Evolutionary conservation across 2,329 filamentous ascomycete species (phyloP).

Genomic region (Diaporthe ilicicola): DNA sequence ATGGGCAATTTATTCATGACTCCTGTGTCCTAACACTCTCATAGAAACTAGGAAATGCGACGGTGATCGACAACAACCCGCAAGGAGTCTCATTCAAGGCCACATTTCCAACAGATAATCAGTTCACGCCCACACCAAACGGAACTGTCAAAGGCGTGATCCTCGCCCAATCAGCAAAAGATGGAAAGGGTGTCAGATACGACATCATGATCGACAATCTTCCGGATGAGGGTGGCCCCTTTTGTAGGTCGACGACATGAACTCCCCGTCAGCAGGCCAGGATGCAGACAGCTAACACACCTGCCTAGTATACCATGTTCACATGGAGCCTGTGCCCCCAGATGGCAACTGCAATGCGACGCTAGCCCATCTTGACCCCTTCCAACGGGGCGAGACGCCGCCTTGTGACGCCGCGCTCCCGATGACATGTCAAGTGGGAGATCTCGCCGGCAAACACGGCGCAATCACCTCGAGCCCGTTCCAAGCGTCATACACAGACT

Average conservation of each 20-base stretch:
- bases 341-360: slow-evolving; percentile 77
- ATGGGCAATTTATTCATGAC: neutral
- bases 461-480: slow-evolving; percentile 57
- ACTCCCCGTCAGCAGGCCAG: neutral
- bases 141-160: slow-evolving; percentile 38
- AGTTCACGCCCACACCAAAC: slow-evolving; percentile 22
- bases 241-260: slow-evolving; percentile 39
- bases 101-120: slow-evolving; percentile 13
- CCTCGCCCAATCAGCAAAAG: slow-evolving; percentile 37
- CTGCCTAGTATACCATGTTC: slow-evolving; percentile 74
- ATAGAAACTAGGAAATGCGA: slow-evolving; percentile 30
- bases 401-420: slow-evolving; percentile 66
- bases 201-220: slow-evolving; percentile 43
- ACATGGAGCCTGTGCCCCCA: slow-evolving; percentile 68
- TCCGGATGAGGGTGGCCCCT: slow-evolving; percentile 43
- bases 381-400: slow-evolving; percentile 67
- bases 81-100: slow-evolving; percentile 19
- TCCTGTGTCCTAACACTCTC: neutral
- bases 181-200: slow-evolving; percentile 44
- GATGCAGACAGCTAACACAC: slow-evolving; percentile 32
- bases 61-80: slow-evolving; percentile 22
- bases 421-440: slow-evolving; percentile 77
- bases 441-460: slow-evolving; percentile 79
- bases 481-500: slow-evolving; percentile 56
- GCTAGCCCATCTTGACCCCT: slow-evolving; percentile 76